Evolutionary conservation across 2,329 filamentous ascomycete species (phyloP).

Genomic region (Colletotrichum tabaci): DNA sequence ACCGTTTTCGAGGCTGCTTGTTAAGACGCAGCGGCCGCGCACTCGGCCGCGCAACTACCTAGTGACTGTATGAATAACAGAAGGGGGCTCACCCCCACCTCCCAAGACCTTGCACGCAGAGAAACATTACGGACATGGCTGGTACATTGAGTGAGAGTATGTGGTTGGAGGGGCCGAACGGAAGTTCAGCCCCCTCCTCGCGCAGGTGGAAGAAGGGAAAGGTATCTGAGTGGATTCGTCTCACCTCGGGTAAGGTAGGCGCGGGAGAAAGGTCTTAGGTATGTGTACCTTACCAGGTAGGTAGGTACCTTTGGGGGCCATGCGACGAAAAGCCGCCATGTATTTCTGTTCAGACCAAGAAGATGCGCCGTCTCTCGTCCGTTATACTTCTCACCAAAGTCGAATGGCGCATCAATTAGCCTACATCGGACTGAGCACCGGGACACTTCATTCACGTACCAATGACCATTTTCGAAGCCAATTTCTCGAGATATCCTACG

Average conservation of each 20-base stretch:
- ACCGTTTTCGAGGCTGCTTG: conserved; percentile 3
- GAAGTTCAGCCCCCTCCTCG: conserved; percentile 36
- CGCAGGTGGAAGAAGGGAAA: conserved; percentile 14
- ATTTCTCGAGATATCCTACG: conserved; percentile 20
- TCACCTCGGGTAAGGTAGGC: conserved; percentile 30
- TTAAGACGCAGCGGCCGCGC: neutral
- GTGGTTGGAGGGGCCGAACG: conserved; percentile 38
- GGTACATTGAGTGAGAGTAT: neutral
- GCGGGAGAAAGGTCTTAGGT: neutral
- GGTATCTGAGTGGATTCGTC: conserved; percentile 22
- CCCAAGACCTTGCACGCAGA: conserved; percentile 20
- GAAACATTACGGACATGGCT: neutral
- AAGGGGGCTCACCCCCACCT: neutral
- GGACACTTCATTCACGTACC: neutral
- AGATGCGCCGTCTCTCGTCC: neutral
- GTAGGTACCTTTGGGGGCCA: neutral
- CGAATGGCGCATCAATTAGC: neutral
- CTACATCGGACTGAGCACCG: neutral
- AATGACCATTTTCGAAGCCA: conserved; percentile 3
- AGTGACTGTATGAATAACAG: neutral
- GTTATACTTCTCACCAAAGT: neutral
- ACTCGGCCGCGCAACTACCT: neutral
- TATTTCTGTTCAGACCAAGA: conserved; percentile 8
- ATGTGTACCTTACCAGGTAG: neutral
- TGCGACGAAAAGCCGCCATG: neutral